phyloP scores from a whole-genome alignment of 768 basidiomycete species.

The Amyloporia xantha region DNA sequence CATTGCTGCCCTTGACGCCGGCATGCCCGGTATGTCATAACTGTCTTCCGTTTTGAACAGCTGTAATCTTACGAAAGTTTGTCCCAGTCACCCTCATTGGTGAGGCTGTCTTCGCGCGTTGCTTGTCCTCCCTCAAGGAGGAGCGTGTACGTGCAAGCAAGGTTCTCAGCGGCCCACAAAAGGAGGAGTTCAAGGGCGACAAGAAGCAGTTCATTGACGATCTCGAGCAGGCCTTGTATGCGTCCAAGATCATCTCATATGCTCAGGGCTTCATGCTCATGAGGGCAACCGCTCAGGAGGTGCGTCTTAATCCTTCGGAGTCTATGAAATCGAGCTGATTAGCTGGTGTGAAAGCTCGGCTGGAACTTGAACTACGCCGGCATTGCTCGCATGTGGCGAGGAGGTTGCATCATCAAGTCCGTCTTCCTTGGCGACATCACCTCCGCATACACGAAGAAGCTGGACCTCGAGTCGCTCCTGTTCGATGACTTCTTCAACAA shows the following conservation, averaged over 20 bases:
- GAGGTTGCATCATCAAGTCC: conserved; percentile 95
- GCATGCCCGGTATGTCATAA: conserved; percentile 58
- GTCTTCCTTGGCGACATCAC: conserved; percentile 96
- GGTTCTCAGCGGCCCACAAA: conserved; percentile 82
- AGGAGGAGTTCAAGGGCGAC: conserved; percentile 96
- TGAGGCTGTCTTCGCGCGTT: conserved; percentile 98
- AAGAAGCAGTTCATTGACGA: conserved; percentile 99
- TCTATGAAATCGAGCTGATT: not conserved
- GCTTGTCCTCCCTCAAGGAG: conserved; percentile 93
- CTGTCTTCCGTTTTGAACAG: not conserved
- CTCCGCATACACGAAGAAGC: conserved; percentile 80
- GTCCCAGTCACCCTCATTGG: conserved; percentile 90
- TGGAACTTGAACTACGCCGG: conserved; percentile 98
- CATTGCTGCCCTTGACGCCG: conserved; percentile 90
- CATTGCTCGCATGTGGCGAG: conserved; percentile 99
- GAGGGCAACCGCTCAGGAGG: conserved; percentile 96
- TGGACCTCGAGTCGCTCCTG: conserved; percentile 82
- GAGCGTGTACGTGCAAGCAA: conserved; percentile 94
- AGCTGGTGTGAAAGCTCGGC: conserved; percentile 37
- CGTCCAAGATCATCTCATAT: conserved; percentile 99
- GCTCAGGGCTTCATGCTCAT: conserved; percentile 99
- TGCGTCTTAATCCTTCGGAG: conserved; percentile 20
- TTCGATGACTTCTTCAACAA: conserved; percentile 98
- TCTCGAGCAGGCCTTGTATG: conserved; percentile 97
- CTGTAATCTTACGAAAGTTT: not conserved